phyloP scores from a whole-genome alignment of 1,284 basidiomycete species.

The Leccinum pachyderme region DNA sequence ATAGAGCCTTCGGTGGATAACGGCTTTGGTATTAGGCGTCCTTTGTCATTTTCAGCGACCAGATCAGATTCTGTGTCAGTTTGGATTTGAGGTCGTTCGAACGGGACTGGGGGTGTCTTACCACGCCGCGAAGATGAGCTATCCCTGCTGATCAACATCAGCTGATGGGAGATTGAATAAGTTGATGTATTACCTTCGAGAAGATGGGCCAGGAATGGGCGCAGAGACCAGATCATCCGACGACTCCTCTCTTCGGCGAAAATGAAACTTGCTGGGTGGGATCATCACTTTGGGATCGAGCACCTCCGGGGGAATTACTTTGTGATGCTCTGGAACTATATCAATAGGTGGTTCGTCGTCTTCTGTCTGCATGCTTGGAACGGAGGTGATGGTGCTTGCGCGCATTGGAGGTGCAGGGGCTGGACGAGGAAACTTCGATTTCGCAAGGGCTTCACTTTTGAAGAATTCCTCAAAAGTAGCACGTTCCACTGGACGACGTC shows the following conservation, averaged over 20 bases:
- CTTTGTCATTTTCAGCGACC: conserved; percentile 14
- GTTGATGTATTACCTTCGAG: conserved; percentile 18
- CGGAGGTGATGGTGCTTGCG: conserved; percentile 9
- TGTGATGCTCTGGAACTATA: conserved; percentile 61
- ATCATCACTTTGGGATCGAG: conserved; percentile 75
- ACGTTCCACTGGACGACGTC: conserved; percentile 81
- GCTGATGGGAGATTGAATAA: neutral
- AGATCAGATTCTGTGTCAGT: conserved; percentile 9
- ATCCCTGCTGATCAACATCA: conserved; percentile 1
- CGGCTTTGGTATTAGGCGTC: conserved; percentile 26
- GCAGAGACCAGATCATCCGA: conserved; percentile 13
- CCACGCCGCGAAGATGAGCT: conserved; percentile 20
- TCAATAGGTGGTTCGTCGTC: conserved; percentile 29
- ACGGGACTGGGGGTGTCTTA: conserved; percentile 14
- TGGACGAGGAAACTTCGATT: conserved; percentile 68
- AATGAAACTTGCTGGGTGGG: conserved; percentile 74
- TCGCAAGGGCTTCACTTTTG: conserved; percentile 75
- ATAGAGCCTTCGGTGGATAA: conserved; percentile 62
- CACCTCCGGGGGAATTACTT: conserved; percentile 70
- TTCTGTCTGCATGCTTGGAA: conserved; percentile 23
- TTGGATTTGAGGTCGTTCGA: conserved; percentile 13
- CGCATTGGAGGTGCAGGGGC: conserved; percentile 25
- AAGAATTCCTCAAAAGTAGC: conserved; percentile 95
- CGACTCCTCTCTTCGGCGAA: conserved; percentile 41
- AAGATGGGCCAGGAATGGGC: conserved; percentile 8